These are phyloP conservation scores for Agaricus sinodeliciosus DNA, from an alignment of 768 basidiomycete species.

Conservation along the genomic window DNA sequence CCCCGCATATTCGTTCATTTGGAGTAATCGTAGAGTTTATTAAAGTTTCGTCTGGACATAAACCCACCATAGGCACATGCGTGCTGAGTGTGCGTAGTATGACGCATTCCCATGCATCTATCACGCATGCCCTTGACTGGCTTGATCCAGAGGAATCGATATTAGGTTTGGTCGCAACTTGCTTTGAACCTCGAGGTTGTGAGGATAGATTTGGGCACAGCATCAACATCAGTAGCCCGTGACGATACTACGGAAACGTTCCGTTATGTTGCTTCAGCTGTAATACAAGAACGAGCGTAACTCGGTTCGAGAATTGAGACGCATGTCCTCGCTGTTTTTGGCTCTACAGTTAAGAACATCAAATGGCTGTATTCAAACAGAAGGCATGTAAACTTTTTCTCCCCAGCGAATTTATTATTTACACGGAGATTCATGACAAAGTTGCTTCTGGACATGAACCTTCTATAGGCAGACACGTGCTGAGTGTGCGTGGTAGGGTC, in stretches of 20 bases:
- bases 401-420: too few relatives aligned
- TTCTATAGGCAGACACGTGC: too few relatives aligned
- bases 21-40: not conserved
- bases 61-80: too few relatives aligned
- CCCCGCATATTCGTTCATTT: not conserved
- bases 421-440: too few relatives aligned
- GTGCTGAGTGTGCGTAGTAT: not conserved
- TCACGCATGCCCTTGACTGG: slow-evolving; percentile 24
- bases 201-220: slow-evolving; percentile 32
- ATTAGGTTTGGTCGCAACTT: slow-evolving; percentile 24
- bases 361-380: too few relatives aligned
- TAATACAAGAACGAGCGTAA: too few relatives aligned
- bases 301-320: too few relatives aligned
- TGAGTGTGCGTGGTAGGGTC: too few relatives aligned
- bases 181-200: slow-evolving; percentile 30
- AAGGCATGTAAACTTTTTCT: too few relatives aligned
- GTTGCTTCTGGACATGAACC: too few relatives aligned
- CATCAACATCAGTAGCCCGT: slow-evolving; percentile 35
- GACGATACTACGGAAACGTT: slow-evolving; percentile 44
- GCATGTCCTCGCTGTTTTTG: too few relatives aligned
- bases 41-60: not conserved
- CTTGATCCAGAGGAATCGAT: not conserved
- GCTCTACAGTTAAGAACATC: too few relatives aligned
- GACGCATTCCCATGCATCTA: slow-evolving; percentile 9
- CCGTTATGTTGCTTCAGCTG: slow-evolving; percentile 34